Conservation (phyloP, 495 filamentous ascomycete species). For the Thermothielavioides terrestris region DNA sequence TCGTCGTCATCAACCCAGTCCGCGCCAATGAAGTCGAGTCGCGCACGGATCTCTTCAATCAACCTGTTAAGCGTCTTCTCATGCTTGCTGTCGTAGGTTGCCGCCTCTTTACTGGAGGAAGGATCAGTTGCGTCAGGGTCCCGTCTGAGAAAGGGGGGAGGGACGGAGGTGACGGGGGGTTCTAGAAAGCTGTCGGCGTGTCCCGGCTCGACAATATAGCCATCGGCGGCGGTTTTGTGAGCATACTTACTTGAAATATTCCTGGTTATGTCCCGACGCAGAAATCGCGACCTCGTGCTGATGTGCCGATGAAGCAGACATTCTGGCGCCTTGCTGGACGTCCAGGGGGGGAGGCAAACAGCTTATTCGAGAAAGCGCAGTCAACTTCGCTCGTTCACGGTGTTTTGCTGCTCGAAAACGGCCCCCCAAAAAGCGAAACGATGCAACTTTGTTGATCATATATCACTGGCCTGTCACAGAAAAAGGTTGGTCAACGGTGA, state of each 20-base stretch:
- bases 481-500: too few relatives aligned
- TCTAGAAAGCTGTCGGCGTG: too few relatives aligned
- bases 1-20: constrained; percentile 39
- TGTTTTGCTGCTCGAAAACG: not conserved
- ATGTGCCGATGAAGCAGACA: not conserved
- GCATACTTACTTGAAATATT: constrained; percentile 40
- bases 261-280: constrained; percentile 31
- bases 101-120: constrained; percentile 28
- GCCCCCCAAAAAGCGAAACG: too few relatives aligned
- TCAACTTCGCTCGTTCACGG: too few relatives aligned
- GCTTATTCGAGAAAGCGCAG: too few relatives aligned
- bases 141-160: not conserved
- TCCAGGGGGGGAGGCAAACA: too few relatives aligned
- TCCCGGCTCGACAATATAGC: not conserved
- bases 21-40: constrained; percentile 55
- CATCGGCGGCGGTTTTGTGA: too few relatives aligned
- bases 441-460: too few relatives aligned
- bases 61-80: constrained; percentile 30
- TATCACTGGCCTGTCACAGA: too few relatives aligned
- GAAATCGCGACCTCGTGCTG: not conserved
- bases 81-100: constrained; percentile 34
- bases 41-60: constrained; percentile 40
- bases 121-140: not conserved
- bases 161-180: too few relatives aligned
- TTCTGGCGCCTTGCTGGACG: too few relatives aligned